These are phyloP conservation scores for Bretschneidera sinensis DNA, from an alignment of 345 rosid genomes.

Conservation along the genomic window DNA sequence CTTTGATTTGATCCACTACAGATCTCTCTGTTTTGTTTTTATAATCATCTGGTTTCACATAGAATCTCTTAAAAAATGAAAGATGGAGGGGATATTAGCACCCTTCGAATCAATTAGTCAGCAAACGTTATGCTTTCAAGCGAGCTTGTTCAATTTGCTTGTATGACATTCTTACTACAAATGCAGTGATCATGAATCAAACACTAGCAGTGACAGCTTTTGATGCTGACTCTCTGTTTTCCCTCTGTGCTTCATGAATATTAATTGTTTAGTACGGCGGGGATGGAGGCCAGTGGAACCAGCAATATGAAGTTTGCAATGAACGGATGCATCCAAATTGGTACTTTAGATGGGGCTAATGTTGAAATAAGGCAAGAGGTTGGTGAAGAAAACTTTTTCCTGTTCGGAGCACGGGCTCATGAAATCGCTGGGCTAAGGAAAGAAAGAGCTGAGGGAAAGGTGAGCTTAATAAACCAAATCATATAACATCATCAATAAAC, in stretches of 20 bases:
- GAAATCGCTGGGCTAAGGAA: slow-evolving; percentile 66
- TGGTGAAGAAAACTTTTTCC: slow-evolving; percentile 80
- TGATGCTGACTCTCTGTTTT: not conserved
- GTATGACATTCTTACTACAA: too few species aligned
- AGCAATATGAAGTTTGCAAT: slow-evolving; percentile 91
- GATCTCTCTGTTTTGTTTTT: too few species aligned
- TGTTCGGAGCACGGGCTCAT: slow-evolving; percentile 70
- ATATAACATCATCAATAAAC: too few species aligned
- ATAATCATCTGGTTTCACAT: too few species aligned
- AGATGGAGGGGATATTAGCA: too few species aligned
- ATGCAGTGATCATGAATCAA: too few species aligned
- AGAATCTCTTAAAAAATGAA: too few species aligned
- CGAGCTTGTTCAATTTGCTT: too few species aligned
- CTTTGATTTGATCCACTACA: slow-evolving; percentile 7
- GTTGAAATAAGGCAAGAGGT: slow-evolving; percentile 82
- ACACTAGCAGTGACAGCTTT: too few species aligned
- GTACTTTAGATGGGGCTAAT: slow-evolving; percentile 84
- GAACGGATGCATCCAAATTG: slow-evolving; percentile 77
- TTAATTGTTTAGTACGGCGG: slow-evolving; percentile 92
- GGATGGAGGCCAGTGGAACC: slow-evolving; percentile 98
- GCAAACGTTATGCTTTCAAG: too few species aligned
- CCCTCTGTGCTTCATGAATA: slow-evolving; percentile 10
- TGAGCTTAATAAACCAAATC: too few species aligned
- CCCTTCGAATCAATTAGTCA: too few species aligned
- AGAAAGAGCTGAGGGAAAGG: slow-evolving; percentile 75